A percentile compares a stretch with the other conserved stretches of the same genome.
Evolutionary conservation across 2,329 filamentous ascomycete species (phyloP).

Genomic region (Fusarium vanettenii): DNA sequence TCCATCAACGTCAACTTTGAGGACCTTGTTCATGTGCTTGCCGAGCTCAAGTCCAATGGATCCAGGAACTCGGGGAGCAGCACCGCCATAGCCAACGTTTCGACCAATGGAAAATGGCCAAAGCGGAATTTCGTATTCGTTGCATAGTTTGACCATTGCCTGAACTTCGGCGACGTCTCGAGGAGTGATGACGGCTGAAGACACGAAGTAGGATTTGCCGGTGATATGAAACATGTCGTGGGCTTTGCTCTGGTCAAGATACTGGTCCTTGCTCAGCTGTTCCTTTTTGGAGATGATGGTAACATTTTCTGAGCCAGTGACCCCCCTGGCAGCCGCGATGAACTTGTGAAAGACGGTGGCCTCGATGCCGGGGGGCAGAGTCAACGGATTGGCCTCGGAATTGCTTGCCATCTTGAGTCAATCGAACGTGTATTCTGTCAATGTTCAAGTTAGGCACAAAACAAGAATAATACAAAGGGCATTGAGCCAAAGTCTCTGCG

Average conservation of each 20-base stretch:
- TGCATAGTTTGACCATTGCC: constrained; percentile 11
- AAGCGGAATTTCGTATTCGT: constrained; percentile 28
- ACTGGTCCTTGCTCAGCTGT: constrained; percentile 20
- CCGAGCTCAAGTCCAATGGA: constrained; percentile 20
- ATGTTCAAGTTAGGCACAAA: background rate
- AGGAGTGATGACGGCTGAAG: constrained; percentile 27
- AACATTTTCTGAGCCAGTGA: constrained; percentile 17
- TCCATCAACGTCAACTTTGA: constrained; percentile 28
- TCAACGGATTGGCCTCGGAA: background rate
- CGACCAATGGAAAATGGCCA: constrained; percentile 37
- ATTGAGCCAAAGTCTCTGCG: background rate
- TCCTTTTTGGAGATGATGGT: constrained; percentile 2
- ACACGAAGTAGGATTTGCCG: constrained; percentile 24
- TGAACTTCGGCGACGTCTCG: constrained; percentile 32
- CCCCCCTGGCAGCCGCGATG: background rate
- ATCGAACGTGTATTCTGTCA: background rate
- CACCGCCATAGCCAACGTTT: constrained; percentile 31
- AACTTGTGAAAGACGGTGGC: constrained; percentile 18
- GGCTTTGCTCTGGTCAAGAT: constrained; percentile 29
- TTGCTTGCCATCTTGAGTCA: background rate
- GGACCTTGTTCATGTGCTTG: constrained; percentile 31
- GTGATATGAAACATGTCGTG: constrained; percentile 37
- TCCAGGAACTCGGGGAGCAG: constrained; percentile 27
- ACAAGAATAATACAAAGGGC: too few relatives aligned
- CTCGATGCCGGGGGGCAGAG: constrained; percentile 15